phyloP scores from a whole-genome alignment of 2,329 filamentous ascomycete species.

The Zymoseptoria brevis region DNA sequence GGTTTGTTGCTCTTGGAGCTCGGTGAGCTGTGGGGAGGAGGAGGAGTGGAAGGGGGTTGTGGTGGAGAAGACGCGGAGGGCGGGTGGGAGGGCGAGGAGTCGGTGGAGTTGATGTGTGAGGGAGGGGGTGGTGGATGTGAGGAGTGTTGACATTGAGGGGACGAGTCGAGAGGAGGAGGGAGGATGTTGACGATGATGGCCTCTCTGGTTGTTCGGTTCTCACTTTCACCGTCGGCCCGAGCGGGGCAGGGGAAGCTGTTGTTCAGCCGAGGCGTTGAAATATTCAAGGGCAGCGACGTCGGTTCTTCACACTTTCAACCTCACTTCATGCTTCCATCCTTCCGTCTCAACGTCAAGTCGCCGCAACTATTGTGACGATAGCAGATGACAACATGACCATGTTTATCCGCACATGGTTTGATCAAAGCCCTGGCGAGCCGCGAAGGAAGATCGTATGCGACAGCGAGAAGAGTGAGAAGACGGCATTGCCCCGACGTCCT shows the following conservation, averaged over 20 bases:
- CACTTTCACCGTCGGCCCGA: too few relatives aligned
- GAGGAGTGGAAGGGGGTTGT: background rate
- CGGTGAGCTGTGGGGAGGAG: too few relatives aligned
- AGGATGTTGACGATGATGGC: too few relatives aligned
- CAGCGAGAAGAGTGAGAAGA: too few relatives aligned
- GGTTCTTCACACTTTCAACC: background rate
- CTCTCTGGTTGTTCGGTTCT: too few relatives aligned
- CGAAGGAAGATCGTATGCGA: too few relatives aligned
- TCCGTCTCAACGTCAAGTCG: background rate
- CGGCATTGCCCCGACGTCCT: too few relatives aligned
- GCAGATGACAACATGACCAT: background rate
- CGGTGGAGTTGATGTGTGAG: background rate
- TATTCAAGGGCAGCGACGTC: background rate
- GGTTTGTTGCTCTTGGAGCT: constrained; percentile 1
- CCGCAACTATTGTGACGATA: background rate
- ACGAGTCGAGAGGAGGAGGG: too few relatives aligned
- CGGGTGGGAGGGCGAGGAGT: background rate
- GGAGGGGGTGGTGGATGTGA: too few relatives aligned
- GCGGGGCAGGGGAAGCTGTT: background rate
- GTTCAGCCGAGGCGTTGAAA: background rate
- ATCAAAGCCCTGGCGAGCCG: too few relatives aligned
- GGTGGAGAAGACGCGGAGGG: background rate
- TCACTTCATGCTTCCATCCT: background rate
- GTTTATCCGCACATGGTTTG: background rate
- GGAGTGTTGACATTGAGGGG: too few relatives aligned